Percentiles rank a stretch among this genome's conserved stretches.
These are phyloP conservation scores for Lanmaoa pseudosensibilis DNA, from an alignment of 768 basidiomycete species.

Conservation along the genomic window DNA sequence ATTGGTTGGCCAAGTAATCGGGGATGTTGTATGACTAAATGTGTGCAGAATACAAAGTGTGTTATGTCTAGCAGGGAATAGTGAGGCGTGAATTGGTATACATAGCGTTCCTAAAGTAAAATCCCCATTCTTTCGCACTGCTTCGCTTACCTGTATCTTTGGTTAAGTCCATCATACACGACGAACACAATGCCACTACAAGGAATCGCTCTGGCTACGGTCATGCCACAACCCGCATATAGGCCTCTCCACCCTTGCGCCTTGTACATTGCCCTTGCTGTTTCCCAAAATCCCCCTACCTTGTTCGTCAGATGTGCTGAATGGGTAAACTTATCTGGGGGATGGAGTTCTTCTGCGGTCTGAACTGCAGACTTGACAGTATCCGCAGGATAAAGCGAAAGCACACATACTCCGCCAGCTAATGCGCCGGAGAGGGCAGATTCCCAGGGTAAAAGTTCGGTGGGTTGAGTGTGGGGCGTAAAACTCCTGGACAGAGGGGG, in stretches of 20 bases:
- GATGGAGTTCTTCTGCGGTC: constrained; percentile 80
- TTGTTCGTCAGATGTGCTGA: constrained; percentile 18
- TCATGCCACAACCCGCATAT: constrained; percentile 89
- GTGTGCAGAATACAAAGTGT: constrained; percentile 1
- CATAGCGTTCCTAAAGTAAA: background rate
- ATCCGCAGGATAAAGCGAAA: constrained; percentile 87
- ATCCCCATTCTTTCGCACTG: background rate
- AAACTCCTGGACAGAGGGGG: background rate
- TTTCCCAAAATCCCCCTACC: constrained; percentile 52
- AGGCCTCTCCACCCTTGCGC: constrained; percentile 74
- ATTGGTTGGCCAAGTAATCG: constrained; percentile 26
- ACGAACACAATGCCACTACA: constrained; percentile 89
- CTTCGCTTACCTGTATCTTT: constrained; percentile 38
- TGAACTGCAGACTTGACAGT: constrained; percentile 89
- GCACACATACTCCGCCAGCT: constrained; percentile 77
- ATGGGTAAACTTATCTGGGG: constrained; percentile 28
- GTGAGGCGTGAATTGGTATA: background rate
- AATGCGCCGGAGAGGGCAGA: constrained; percentile 76
- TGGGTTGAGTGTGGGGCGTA: background rate
- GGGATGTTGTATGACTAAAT: background rate
- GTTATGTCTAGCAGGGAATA: background rate
- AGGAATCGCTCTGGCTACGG: constrained; percentile 76
- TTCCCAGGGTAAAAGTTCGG: constrained; percentile 55
- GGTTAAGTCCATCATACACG: constrained; percentile 75
- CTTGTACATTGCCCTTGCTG: constrained; percentile 67